Base-by-base conservation (phyloP, 768 basidiomycete genomes). In the Inosperma sp. region DNA sequence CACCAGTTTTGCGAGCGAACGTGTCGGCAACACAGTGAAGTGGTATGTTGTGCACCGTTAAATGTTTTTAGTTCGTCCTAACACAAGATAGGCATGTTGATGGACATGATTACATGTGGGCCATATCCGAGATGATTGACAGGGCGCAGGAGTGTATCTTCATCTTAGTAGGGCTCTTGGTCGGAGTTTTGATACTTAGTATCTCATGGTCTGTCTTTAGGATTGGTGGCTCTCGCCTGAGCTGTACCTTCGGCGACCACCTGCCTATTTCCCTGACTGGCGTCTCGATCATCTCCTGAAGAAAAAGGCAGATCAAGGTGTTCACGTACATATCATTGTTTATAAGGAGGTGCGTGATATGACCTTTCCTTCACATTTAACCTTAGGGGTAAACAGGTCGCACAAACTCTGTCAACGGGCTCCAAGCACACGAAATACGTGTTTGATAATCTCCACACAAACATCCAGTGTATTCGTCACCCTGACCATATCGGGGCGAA, bases 211-310 rank as follows among this genome's bases (percentile, higher is more conserved):
- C 36, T n/a, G 9, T 27, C 12, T 16, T 23, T 55, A 87, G 83
- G 86, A 89, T 56, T 90, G 89, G 91, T 94, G 93, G 93, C 79
- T 98, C 54, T 88, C 89, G 0, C 95, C 95, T 1, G 95, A 98
- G 64, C 70, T 98, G 3, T 96, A 92, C 69, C 84, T 98, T 30
- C 85, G 95, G 46, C 88, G 96, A 9, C 96, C 95, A 1, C 85
- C 94, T 5, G 88, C 90, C 0, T 69, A 82, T 58, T 77, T 90
- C 63, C 84, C 85, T 5, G 84, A 96, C 67, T 99, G 85, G 82
- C 79, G 96, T 21, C 77, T 99, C 22, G 96, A 99, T 65, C 72
- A 82, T 27, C 63, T 98, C 10, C 74, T 98, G 43, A 73, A 88
- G 67, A 80, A 86, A 46, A 97, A 97, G 69, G 96, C 96, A 0